Conservation (phyloP, 768 basidiomycete species). For the Glaciozyma antarctica region DNA sequence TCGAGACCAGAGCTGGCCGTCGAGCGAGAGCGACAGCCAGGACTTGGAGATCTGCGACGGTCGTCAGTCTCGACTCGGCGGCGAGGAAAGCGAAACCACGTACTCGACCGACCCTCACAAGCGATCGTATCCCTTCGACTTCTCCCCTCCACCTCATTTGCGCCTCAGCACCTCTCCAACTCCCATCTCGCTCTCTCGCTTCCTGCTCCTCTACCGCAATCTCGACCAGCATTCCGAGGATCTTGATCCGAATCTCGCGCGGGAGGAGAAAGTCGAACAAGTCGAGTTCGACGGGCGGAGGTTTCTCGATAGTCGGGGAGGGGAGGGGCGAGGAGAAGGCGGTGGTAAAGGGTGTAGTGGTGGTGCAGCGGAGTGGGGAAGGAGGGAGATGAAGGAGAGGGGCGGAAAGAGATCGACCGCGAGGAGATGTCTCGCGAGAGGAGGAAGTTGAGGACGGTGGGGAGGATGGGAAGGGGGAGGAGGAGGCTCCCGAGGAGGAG, state of each 20-base stretch:
- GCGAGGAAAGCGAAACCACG: constrained; percentile 12
- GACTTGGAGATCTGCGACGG: constrained; percentile 49
- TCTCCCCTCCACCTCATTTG: constrained; percentile 63
- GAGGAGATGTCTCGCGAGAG: background rate
- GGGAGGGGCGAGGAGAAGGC: background rate
- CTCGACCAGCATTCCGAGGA: constrained; percentile 26
- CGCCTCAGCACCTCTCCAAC: constrained; percentile 10
- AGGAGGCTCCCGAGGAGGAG: no score
- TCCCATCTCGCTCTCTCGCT: background rate
- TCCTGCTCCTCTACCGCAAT: constrained; percentile 22
- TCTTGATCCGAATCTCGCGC: constrained; percentile 29
- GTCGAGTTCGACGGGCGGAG: background rate
- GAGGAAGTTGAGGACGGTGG: background rate
- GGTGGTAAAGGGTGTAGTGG: background rate
- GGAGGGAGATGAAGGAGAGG: background rate
- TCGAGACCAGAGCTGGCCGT: constrained; percentile 74
- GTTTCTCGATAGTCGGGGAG: background rate
- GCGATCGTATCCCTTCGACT: constrained; percentile 62
- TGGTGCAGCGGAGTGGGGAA: background rate
- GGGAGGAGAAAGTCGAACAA: constrained; percentile 30
- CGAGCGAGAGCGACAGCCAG: constrained; percentile 67
- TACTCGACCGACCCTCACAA: constrained; percentile 73
- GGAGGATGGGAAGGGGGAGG: background rate
- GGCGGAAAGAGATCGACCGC: background rate
- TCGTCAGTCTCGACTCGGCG: constrained; percentile 4